A percentile compares a stretch with the other conserved stretches of the same genome.
Conservation (phyloP, 208 protist species). For the Crithidia acanthocephali region DNA sequence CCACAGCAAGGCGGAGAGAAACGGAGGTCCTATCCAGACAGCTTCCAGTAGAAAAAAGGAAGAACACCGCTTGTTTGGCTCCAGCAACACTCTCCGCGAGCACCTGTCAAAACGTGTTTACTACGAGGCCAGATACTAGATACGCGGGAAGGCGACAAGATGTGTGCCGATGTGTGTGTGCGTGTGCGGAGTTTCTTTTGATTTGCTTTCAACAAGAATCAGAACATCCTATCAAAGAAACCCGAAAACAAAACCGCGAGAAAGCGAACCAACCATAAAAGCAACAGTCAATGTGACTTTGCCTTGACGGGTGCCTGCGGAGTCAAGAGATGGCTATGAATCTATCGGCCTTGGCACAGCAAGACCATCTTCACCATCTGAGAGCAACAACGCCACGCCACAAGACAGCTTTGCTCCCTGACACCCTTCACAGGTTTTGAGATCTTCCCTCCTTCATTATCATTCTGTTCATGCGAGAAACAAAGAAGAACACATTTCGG, state of each 20-base stretch:
- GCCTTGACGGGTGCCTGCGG: no score
- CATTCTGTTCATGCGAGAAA: not conserved
- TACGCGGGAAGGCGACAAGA: no score
- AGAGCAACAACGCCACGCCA: not conserved
- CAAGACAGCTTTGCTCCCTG: not conserved
- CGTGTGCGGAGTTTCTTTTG: not conserved
- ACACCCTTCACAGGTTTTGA: not conserved
- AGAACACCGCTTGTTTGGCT: no score
- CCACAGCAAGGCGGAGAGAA: no score
- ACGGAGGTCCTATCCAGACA: no score
- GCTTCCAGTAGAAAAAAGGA: no score
- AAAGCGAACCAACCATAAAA: not conserved
- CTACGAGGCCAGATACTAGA: no score
- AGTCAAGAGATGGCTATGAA: no score
- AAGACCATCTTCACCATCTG: not conserved
- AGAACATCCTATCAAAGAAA: conserved; percentile 6
- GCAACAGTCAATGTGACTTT: no score
- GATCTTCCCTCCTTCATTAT: not conserved
- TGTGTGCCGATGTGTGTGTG: not conserved
- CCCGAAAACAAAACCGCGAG: not conserved
- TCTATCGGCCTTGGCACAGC: not conserved
- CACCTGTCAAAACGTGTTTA: no score
- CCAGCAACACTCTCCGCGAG: no score
- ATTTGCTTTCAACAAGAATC: conserved; percentile 7
- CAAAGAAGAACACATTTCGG: not conserved